Conservation (phyloP, 164 flowering plant species). For the Chloranthus sessilifolius region DNA sequence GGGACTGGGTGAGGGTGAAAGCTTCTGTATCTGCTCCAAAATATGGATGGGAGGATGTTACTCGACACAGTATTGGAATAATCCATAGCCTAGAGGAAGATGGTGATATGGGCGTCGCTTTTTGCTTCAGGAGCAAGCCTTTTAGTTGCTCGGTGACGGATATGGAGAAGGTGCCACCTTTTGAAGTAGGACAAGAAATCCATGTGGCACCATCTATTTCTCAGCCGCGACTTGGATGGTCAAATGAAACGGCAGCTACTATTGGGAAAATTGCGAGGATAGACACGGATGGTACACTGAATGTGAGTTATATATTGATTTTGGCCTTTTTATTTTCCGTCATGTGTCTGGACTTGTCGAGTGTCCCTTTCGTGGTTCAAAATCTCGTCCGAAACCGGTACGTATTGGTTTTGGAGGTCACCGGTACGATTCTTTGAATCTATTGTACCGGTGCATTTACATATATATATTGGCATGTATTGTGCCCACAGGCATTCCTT, state of each 20-base stretch:
- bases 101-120: slow-evolving; percentile 93
- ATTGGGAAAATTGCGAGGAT: slow-evolving; percentile 82
- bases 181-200: slow-evolving; percentile 90
- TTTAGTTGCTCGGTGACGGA: slow-evolving; percentile 92
- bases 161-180: slow-evolving; percentile 83
- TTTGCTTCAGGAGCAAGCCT: slow-evolving; percentile 96
- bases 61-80: slow-evolving; percentile 76
- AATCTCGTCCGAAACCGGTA: too few relatives aligned
- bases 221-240: slow-evolving; percentile 99
- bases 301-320: slow-evolving; percentile 54
- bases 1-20: slow-evolving; percentile 96
- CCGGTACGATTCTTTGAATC: neutral
- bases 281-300: slow-evolving; percentile 95
- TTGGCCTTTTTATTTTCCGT: too few relatives aligned
- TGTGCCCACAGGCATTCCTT: neutral
- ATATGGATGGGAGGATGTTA: slow-evolving; percentile 98
- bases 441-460: neutral
- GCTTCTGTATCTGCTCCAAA: slow-evolving; percentile 92
- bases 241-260: slow-evolving; percentile 84
- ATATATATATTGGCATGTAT: neutral
- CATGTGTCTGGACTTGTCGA: too few relatives aligned
- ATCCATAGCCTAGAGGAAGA: slow-evolving; percentile 96
- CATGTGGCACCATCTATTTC: slow-evolving; percentile 67
- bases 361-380: too few relatives aligned
- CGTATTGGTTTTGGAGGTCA: too few relatives aligned